These are phyloP conservation scores for Desmodesmus armatus DNA, from an alignment of 139 green algal species.

Conservation along the genomic window DNA sequence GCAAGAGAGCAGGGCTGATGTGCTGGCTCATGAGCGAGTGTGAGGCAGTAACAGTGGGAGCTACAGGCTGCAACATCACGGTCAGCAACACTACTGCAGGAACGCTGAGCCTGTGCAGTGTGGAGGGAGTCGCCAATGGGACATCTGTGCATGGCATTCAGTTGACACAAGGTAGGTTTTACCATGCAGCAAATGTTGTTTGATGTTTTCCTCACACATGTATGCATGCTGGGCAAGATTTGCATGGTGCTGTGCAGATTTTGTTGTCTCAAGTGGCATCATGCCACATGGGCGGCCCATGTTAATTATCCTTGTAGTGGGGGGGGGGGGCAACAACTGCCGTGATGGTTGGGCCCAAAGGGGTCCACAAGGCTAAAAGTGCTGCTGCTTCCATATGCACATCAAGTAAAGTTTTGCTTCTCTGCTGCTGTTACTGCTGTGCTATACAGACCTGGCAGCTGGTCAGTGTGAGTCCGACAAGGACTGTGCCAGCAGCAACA, in stretches of 20 bases:
- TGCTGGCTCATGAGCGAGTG: neutral
- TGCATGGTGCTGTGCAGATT: neutral
- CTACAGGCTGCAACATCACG: neutral
- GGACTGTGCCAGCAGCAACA: neutral
- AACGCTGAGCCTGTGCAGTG: neutral
- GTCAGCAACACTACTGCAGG: neutral
- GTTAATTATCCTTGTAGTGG: no score
- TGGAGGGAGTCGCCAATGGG: neutral
- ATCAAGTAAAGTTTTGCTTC: no score
- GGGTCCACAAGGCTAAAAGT: no score
- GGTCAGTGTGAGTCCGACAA: neutral
- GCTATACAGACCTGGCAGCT: neutral
- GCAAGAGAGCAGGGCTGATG: neutral
- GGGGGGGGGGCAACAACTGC: no score
- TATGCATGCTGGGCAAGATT: no score
- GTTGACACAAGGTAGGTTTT: neutral
- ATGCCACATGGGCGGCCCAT: no score
- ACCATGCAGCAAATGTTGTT: no score
- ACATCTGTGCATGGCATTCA: neutral
- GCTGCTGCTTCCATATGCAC: no score
- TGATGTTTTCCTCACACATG: no score
- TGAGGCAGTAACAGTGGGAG: neutral
- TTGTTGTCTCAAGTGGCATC: neutral
- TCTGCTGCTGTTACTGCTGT: neutral
- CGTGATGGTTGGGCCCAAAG: no score